phyloP scores from a whole-genome alignment of 495 filamentous ascomycete species.

The Penicillium crystallinum region DNA sequence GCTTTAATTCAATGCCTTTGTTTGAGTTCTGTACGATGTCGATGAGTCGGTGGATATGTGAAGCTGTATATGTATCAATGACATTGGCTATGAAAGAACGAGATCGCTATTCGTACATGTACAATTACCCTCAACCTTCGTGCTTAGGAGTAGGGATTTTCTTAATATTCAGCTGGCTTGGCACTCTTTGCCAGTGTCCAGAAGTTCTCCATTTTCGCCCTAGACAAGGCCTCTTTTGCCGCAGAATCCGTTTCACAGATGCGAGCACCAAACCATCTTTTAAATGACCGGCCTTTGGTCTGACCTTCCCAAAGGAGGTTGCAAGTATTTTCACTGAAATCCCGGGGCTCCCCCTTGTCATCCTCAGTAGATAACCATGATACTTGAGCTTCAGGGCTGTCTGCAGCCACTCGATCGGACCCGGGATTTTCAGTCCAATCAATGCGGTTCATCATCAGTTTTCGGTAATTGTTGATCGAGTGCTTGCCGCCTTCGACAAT shows the following conservation, averaged over 20 bases:
- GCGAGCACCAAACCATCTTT: constrained; percentile 72
- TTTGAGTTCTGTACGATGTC: neutral
- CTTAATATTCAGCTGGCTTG: constrained; percentile 34
- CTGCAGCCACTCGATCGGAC: constrained; percentile 56
- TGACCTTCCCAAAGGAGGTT: constrained; percentile 83
- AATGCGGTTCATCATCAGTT: constrained; percentile 87
- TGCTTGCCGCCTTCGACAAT: constrained; percentile 87
- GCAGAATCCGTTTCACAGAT: constrained; percentile 84
- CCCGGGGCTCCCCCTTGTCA: constrained; percentile 72
- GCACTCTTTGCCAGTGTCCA: constrained; percentile 87
- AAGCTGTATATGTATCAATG: constrained; percentile 6
- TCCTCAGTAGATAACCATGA: constrained; percentile 74
- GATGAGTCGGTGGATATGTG: constrained; percentile 7
- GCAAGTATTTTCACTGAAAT: constrained; percentile 75
- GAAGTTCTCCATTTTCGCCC: constrained; percentile 88
- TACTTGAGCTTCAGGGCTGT: constrained; percentile 55
- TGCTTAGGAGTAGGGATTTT: neutral
- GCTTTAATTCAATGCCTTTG: constrained; percentile 2
- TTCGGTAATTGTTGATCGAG: constrained; percentile 74
- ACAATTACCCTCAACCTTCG: neutral
- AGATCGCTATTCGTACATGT: constrained; percentile 4
- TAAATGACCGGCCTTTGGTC: constrained; percentile 69
- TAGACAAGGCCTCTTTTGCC: constrained; percentile 72
- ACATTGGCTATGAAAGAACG: constrained; percentile 7
- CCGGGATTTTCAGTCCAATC: constrained; percentile 88